Evolutionary conservation across 768 basidiomycete species (phyloP), one percentile per base, ranked within the genome.

Genomic region (Ramaria rubella): DNA sequence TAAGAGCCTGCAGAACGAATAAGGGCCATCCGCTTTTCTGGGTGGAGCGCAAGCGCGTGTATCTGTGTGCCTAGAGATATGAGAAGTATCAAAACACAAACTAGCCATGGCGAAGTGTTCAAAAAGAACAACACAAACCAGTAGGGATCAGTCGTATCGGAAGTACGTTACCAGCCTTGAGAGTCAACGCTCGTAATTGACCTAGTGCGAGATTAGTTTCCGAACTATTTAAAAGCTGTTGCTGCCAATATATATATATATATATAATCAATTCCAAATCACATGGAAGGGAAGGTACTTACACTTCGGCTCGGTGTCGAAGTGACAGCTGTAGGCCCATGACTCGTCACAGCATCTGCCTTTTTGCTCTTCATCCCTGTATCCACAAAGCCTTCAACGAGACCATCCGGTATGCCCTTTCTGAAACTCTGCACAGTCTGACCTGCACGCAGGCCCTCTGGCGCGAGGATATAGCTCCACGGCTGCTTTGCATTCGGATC

Each of bases 391-490:
- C 73, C 70, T 61, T 86, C 81, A 23, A 88, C 79, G 58, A 90
- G 78, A 2, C 82, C 89, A 19, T 82, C 73, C 0, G 93, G 85
- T 46, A 97, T 87, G 29, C 94, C 94, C 57, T 77, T 70, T 54
- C 90, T 77, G 72, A 90, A 98, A 60, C 87, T 90, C 70, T 89
- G 82, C 45, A 98, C 90, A 26, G 82, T 77, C 63, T 94, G 87
- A 1, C 96, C 96, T 5, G 92, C 90, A 38, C 90, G 75, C 62
- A 97, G 72, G 5, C 90, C 93, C 60, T 94, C 92, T 6, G 90
- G 85, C 2, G 96, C 94, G 44, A 98, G 73, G 65, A 99, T 94
- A 68, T 99, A 99, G 65, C 83, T 87, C 84, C 87, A 95, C 24
- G 52, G 61, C 59, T 78, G 74, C 58, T 57, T 69, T 1, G 81